phyloP scores from a whole-genome alignment of 805 yeast genomes.

The Candida pseudofarinosa region DNA sequence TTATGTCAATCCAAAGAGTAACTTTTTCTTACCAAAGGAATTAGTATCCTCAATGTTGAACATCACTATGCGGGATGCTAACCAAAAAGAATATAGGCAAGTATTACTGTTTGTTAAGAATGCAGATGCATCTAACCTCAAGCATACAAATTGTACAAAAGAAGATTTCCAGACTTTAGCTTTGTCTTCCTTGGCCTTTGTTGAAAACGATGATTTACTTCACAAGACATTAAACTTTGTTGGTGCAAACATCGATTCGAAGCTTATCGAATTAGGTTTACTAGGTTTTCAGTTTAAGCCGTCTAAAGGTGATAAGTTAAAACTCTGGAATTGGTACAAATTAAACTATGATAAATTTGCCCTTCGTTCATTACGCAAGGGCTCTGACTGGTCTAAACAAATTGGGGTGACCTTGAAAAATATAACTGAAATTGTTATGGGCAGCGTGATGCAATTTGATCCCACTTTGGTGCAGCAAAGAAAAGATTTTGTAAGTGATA shows the following conservation, averaged over 20 bases:
- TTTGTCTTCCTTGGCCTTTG: slow-evolving; percentile 51
- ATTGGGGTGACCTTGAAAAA: slow-evolving; percentile 43
- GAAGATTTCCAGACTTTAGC: slow-evolving; percentile 53
- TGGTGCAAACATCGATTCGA: slow-evolving; percentile 50
- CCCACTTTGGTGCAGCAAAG: slow-evolving; percentile 19
- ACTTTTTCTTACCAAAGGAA: slow-evolving; percentile 47
- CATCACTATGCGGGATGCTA: slow-evolving; percentile 34
- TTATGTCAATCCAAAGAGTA: slow-evolving; percentile 49
- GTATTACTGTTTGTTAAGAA: slow-evolving; percentile 50
- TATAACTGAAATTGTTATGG: slow-evolving; percentile 38
- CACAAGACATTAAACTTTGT: slow-evolving; percentile 56
- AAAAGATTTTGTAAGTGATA: slow-evolving; percentile 28
- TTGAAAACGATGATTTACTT: slow-evolving; percentile 41
- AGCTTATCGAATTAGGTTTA: slow-evolving; percentile 53
- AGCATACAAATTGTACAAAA: slow-evolving; percentile 28
- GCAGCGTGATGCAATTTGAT: slow-evolving; percentile 36
- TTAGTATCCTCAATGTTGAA: slow-evolving; percentile 44
- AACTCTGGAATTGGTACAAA: slow-evolving; percentile 56
- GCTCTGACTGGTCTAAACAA: slow-evolving; percentile 43
- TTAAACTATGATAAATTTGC: slow-evolving; percentile 52
- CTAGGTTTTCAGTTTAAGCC: slow-evolving; percentile 46
- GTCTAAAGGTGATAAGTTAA: slow-evolving; percentile 22
- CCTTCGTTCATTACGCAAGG: slow-evolving; percentile 41
- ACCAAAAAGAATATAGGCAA: slow-evolving; percentile 56
- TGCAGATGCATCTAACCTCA: slow-evolving; percentile 41